Base-by-base conservation (phyloP, 2,329 filamentous ascomycete species). In the Botrytis sinoallii region DNA sequence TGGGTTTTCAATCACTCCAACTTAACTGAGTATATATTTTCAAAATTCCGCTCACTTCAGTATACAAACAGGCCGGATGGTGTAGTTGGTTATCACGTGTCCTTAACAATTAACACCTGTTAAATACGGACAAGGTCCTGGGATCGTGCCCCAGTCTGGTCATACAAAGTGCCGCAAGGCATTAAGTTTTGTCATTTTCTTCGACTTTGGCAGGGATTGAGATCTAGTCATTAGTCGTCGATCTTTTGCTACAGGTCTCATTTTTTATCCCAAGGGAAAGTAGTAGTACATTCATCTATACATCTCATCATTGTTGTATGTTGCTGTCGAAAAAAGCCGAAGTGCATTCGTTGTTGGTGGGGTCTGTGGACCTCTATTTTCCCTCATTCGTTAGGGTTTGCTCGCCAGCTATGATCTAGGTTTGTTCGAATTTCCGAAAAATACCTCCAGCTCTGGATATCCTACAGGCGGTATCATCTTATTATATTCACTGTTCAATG, bases 31-130 rank as follows among this genome's bases (percentile, higher is more conserved):
- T 38, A 67, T 67, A 67, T 52, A 67, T 16, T 16, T 14, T 14
- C 40, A 42, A 42, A 42, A 14, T 40, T 4, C 32, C 32, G 1
- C 0, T 1, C 8, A 12, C 2, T 12, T 40, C 8, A 10, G 1
- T 10, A 52, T 20, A 20, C 4, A 42, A 69, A 32, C 0, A 16
- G 66, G 48, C 66, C 66, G 48, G 66, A 69, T 69, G 66, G 48
- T 69, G 48, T 69, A 69, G 66, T 69, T 69, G 66, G 66, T 57
- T 69, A 69, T 69, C 66, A 69, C 66, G 48, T 69, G 48, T 69
- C 66, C 66, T 68, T 69, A 69, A 57, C 66, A 64, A 20, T 32
- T 22, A 10, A 44, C 0, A 29, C 1, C 3, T 64, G 61, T 64
- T 64, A 63, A 63, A 42, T n/a, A 42, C 48, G 66, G 66, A 68